Conservation (phyloP, 1,284 basidiomycete species). For the Paramarasmius palmivorus region DNA sequence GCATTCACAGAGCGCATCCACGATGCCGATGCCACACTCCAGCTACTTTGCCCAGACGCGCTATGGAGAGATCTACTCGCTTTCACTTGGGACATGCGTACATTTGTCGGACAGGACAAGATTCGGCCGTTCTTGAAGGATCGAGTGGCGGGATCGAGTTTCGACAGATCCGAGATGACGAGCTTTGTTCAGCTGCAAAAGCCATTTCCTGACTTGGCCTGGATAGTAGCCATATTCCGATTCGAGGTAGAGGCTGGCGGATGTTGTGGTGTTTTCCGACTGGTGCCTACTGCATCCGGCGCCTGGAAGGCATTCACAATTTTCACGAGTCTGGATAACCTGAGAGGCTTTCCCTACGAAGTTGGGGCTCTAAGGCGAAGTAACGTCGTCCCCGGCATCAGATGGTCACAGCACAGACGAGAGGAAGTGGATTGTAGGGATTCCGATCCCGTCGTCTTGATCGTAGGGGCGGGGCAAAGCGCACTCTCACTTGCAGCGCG, state of each 20-base stretch:
- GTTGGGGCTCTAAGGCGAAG: conserved; percentile 36
- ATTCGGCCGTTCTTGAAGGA: conserved; percentile 46
- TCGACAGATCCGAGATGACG: conserved; percentile 26
- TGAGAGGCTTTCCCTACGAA: conserved; percentile 53
- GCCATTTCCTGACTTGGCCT: conserved; percentile 52
- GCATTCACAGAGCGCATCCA: conserved; percentile 25
- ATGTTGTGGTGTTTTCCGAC: conserved; percentile 47
- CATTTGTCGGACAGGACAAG: conserved; percentile 43
- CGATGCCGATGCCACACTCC: conserved; percentile 23
- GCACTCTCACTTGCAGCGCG: conserved; percentile 53
- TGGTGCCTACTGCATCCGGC: conserved; percentile 46
- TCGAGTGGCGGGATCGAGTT: conserved; percentile 34
- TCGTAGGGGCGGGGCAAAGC: conserved; percentile 54
- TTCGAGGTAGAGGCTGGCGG: conserved; percentile 38
- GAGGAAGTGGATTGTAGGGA: conserved; percentile 24
- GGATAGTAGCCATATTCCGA: conserved; percentile 57
- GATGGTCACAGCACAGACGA: conserved; percentile 32
- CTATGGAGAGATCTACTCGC: conserved; percentile 64
- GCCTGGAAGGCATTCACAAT: conserved; percentile 60
- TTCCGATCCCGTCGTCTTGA: conserved; percentile 28
- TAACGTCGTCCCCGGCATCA: conserved; percentile 32
- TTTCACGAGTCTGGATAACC: conserved; percentile 61
- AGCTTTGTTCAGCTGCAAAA: conserved; percentile 28
- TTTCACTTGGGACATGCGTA: conserved; percentile 65
- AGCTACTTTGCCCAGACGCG: conserved; percentile 40